These are phyloP conservation scores for Kalmusia sp. DNA, from an alignment of 2,329 filamentous ascomycete genomes.

Conservation along the genomic window DNA sequence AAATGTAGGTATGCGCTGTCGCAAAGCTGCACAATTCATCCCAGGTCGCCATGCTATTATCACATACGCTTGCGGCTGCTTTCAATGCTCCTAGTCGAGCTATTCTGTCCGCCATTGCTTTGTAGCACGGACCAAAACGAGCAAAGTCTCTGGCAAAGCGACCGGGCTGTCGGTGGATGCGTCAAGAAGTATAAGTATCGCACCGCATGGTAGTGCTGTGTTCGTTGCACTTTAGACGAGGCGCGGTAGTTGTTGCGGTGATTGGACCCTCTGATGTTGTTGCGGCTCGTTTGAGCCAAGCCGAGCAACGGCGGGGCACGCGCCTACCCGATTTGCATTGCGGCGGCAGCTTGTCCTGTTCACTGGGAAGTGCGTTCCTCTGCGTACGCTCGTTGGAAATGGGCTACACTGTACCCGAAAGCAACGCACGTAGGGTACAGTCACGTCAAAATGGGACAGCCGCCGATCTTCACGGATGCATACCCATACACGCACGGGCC, in stretches of 20 bases:
- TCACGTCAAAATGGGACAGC: not conserved
- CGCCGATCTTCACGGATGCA: too few relatives aligned
- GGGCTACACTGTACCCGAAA: not conserved
- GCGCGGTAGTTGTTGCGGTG: not conserved
- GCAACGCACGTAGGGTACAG: not conserved
- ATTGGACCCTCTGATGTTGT: not conserved
- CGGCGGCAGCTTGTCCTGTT: not conserved
- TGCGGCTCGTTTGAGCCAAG: conserved; percentile 7
- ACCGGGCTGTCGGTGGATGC: not conserved
- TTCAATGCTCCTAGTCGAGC: conserved; percentile 36
- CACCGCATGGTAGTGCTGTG: not conserved
- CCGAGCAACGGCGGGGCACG: conserved; percentile 16
- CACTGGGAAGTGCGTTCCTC: not conserved
- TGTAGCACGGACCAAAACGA: not conserved
- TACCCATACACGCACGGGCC: conserved; percentile 10
- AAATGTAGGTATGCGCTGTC: conserved; percentile 24
- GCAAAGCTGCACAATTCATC: not conserved
- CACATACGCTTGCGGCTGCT: conserved; percentile 44
- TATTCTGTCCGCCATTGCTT: conserved; percentile 35
- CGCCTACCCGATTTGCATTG: conserved; percentile 5
- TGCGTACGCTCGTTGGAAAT: not conserved
- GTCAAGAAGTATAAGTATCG: not conserved
- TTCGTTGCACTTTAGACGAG: not conserved
- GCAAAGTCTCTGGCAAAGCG: not conserved
- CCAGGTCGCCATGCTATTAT: conserved; percentile 21